Evolutionary conservation across 2,329 filamentous ascomycete genomes (phyloP), one percentile per base, ranked within the genome.

Genomic region (Podosphaera fusca): DNA sequence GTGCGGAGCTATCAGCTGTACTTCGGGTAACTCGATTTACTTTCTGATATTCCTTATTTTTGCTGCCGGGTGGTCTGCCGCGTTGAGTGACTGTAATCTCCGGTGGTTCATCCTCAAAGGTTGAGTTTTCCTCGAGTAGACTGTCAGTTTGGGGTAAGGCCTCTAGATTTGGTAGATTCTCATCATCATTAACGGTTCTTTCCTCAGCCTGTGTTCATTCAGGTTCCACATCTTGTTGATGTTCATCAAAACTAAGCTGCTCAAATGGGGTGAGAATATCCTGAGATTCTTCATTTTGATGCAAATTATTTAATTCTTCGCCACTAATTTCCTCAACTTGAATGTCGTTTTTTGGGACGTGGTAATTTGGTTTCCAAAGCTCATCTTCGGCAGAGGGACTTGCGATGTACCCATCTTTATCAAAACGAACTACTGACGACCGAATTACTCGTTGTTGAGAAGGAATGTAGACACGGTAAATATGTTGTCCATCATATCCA

Each of bases 221-320:
- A 21, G 35, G 4, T 54, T 21, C 34, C 38, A 54, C 33, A 54
- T 54, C 33, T 54, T 5, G 51, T 54, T 38, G 33, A 54, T 38
- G 33, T 54, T 54, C 33, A 38, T 54, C 51, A 54, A 54, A 54
- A 54, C 33, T 54, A 21, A 54, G 51, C 35, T 54, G 51, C 51
- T 54, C 51, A 54, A 54, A 54, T 35, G 51, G 49, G 21, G 33
- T 54, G n/a, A 54, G 33, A 2, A 40, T 7, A 54, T 54, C 34
- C 12, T 8, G 35, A 40, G 35, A 38, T 54, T 4, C 8, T 38
- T 54, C 33, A 54, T 31, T 1, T 54, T 36, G 33, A 34, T 54
- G 8, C 31, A 8, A 54, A 54, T 31, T 54, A 38, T 54, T 54
- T 54, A 3, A 35, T 8, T 54, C 33, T 8, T 8, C 51, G 33